phyloP scores from a whole-genome alignment of 2,329 filamentous ascomycete genomes.

The Fusarium drepaniforme region DNA sequence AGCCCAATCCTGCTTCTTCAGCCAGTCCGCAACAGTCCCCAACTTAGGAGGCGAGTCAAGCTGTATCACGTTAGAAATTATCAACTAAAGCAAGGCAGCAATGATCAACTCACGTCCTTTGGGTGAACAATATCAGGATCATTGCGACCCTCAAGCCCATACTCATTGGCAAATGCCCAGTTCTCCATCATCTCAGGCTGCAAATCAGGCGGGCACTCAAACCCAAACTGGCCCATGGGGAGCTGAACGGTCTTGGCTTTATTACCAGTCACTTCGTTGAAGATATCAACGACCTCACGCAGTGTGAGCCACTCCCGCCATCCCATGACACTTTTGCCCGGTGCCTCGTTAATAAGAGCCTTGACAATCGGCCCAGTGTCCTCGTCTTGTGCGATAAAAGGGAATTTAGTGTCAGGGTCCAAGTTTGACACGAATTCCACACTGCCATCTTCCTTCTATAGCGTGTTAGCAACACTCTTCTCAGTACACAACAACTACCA shows the following conservation, averaged over 20 bases:
- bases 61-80: background rate
- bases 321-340: background rate
- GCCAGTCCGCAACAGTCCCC: background rate
- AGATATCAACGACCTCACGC: background rate
- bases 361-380: background rate
- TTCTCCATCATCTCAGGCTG: background rate
- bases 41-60: background rate
- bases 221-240: background rate
- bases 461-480: background rate
- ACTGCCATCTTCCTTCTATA: background rate
- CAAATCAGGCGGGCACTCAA: background rate
- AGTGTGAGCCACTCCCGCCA: background rate
- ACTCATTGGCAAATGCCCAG: background rate
- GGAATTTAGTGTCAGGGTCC: background rate
- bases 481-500: background rate
- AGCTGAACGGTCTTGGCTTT: background rate
- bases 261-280: background rate
- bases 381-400: background rate
- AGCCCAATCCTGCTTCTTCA: background rate
- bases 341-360: background rate
- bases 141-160: background rate
- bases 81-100: background rate
- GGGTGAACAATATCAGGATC: background rate
- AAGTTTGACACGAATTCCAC: background rate
- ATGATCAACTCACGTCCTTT: background rate